A percentile compares a stretch with the other conserved stretches of the same genome.
Evolutionary conservation across 2,329 filamentous ascomycete species (phyloP).

Genomic region (Aspergillus ruber): DNA sequence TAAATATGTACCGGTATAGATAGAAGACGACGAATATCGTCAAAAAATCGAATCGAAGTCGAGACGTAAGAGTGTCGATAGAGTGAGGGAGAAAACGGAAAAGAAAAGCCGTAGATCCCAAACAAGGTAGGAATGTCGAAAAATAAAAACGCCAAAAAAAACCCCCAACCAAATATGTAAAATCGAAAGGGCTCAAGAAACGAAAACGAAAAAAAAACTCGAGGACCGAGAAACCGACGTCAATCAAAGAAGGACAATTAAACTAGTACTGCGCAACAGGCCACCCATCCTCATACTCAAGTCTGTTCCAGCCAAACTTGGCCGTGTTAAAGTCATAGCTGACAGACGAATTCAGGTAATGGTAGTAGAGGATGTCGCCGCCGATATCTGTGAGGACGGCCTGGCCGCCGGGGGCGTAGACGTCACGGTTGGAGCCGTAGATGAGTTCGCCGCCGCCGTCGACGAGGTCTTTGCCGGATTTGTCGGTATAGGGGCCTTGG

Average conservation of each 20-base stretch:
- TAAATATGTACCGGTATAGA: too few relatives aligned
- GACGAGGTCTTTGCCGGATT: slow-evolving; percentile 48
- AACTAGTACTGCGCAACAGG: slow-evolving; percentile 15
- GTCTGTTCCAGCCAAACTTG: slow-evolving; percentile 23
- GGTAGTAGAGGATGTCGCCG: slow-evolving; percentile 28
- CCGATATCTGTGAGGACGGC: slow-evolving; percentile 48
- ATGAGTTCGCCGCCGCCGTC: slow-evolving; percentile 55
- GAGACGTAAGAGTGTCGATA: background rate
- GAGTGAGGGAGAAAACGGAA: background rate
- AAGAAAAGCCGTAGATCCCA: background rate
- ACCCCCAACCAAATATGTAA: too few relatives aligned
- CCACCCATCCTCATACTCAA: slow-evolving; percentile 28
- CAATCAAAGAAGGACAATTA: background rate
- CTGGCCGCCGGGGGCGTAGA: slow-evolving; percentile 63
- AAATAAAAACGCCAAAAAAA: background rate
- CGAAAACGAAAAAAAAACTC: background rate
- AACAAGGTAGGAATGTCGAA: background rate
- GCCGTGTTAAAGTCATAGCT: slow-evolving; percentile 26
- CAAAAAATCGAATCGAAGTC: background rate
- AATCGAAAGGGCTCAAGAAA: background rate
- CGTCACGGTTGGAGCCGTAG: slow-evolving; percentile 52
- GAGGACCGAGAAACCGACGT: background rate
- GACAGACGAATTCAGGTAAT: slow-evolving; percentile 27
- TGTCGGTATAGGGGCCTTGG: slow-evolving; percentile 51
- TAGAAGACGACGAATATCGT: too few relatives aligned